phyloP scores from a whole-genome alignment of 2,329 filamentous ascomycete genomes.

The Tolypocladium sp. region DNA sequence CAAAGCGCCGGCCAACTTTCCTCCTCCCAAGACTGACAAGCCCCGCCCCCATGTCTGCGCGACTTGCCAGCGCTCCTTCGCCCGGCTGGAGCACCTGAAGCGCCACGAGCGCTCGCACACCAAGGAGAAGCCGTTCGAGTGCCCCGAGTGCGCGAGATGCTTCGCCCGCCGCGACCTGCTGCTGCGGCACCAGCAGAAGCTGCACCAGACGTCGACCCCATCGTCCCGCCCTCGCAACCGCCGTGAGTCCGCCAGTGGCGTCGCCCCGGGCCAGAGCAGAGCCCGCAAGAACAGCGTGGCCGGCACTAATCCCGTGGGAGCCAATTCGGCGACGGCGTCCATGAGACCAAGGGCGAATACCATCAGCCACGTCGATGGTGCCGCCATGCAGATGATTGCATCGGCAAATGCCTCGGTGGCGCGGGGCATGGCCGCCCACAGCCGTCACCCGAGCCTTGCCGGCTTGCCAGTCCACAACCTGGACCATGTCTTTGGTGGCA shows the following conservation, averaged over 20 bases:
- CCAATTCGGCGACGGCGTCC: conserved; percentile 36
- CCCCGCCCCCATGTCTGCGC: conserved; percentile 88
- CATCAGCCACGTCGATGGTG: conserved; percentile 82
- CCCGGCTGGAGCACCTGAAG: conserved; percentile 90
- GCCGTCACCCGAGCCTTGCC: conserved; percentile 66
- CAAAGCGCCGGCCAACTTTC: conserved; percentile 41
- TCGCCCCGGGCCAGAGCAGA: conserved; percentile 56
- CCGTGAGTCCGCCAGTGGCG: conserved; percentile 77
- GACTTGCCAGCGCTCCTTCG: conserved; percentile 88
- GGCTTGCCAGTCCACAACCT: conserved; percentile 52
- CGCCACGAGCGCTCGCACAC: conserved; percentile 96
- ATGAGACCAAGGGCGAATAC: conserved; percentile 92
- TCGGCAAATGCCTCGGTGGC: conserved; percentile 46
- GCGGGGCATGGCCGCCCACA: conserved; percentile 46
- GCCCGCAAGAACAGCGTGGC: conserved; percentile 91
- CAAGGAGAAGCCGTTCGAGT: conserved; percentile 98
- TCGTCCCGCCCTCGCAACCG: conserved; percentile 80
- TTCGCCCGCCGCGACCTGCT: conserved; percentile 90
- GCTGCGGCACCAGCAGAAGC: conserved; percentile 93
- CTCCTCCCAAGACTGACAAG: conserved; percentile 92
- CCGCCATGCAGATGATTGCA: conserved; percentile 63
- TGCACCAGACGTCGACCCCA: conserved; percentile 86
- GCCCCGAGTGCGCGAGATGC: conserved; percentile 86
- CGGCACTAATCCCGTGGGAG: conserved; percentile 36
- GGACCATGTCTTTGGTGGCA: conserved; percentile 61